Percentiles rank a stretch among this genome's conserved stretches.
phyloP scores from a whole-genome alignment of 352 stramenopile genomes.

The Salisapilia sapeloensis region DNA sequence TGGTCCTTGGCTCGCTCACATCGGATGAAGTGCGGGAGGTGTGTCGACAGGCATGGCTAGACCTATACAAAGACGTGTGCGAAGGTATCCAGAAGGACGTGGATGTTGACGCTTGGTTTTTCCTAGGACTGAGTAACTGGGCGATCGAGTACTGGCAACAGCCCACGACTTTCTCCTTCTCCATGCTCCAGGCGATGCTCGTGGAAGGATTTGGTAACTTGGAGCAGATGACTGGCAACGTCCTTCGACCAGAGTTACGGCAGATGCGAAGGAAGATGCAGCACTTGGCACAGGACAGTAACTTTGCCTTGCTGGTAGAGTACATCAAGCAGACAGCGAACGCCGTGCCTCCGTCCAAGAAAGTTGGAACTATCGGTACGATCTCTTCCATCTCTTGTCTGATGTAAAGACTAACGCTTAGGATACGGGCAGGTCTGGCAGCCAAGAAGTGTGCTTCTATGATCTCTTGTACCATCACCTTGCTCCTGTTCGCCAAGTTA shows the following conservation, averaged over 20 bases:
- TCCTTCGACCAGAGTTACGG: constrained; percentile 35
- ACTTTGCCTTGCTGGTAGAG: constrained; percentile 31
- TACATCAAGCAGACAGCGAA: constrained; percentile 53
- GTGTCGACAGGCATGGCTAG: constrained; percentile 21
- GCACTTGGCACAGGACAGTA: constrained; percentile 17
- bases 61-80: constrained; percentile 21
- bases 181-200: constrained; percentile 47
- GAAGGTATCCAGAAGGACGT: constrained; percentile 39
- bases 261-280: constrained; percentile 24
- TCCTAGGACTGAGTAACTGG: constrained; percentile 51
- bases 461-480: constrained; percentile 19
- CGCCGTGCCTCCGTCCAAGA: constrained; percentile 23
- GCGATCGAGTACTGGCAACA: constrained; percentile 70
- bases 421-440: constrained; percentile 18
- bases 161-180: constrained; percentile 51
- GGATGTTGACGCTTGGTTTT: constrained; percentile 50
- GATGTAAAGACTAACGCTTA: neutral
- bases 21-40: constrained; percentile 22
- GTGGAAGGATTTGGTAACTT: constrained; percentile 31
- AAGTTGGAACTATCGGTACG: constrained; percentile 12
- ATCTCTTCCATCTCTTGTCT: neutral
- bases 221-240: constrained; percentile 22
- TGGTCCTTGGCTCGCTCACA: constrained; percentile 28
- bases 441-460: constrained; percentile 49
- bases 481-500: constrained; percentile 33